phyloP scores from a whole-genome alignment of 2,329 filamentous ascomycete genomes.

The Xylariaceae sp. region DNA sequence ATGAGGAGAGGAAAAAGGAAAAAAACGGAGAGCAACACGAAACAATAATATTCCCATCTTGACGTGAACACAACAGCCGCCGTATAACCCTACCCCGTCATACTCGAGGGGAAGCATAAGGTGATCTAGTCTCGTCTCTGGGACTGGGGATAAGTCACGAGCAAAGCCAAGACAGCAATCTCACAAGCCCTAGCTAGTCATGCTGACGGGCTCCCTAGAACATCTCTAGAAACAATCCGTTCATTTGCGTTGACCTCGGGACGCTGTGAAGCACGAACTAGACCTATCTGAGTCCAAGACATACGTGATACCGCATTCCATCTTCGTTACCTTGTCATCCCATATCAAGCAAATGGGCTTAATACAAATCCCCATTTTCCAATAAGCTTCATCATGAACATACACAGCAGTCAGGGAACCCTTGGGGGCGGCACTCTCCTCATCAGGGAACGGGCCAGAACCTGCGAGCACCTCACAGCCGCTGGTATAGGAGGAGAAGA shows the following conservation, averaged over 20 bases:
- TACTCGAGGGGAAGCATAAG: not conserved
- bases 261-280: not conserved
- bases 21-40: not conserved
- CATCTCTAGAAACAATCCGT: not conserved
- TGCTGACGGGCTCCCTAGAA: not conserved
- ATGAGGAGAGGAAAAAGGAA: not conserved
- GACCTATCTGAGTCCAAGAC: not conserved
- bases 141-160: not conserved
- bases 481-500: not conserved
- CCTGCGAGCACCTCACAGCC: not conserved
- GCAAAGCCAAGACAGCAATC: not conserved
- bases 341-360: not conserved
- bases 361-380: not conserved
- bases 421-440: not conserved
- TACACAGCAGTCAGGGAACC: not conserved
- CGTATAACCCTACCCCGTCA: not conserved
- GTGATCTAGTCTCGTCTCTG: not conserved
- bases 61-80: not conserved
- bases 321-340: not conserved
- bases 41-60: not conserved
- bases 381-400: not conserved
- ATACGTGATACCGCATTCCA: not conserved
- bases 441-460: not conserved
- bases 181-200: not conserved
- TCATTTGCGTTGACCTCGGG: not conserved